Evolutionary conservation across 805 yeast species (phyloP), one percentile per base, ranked within the genome.

Genomic region (Yamadazyma endophytica): DNA sequence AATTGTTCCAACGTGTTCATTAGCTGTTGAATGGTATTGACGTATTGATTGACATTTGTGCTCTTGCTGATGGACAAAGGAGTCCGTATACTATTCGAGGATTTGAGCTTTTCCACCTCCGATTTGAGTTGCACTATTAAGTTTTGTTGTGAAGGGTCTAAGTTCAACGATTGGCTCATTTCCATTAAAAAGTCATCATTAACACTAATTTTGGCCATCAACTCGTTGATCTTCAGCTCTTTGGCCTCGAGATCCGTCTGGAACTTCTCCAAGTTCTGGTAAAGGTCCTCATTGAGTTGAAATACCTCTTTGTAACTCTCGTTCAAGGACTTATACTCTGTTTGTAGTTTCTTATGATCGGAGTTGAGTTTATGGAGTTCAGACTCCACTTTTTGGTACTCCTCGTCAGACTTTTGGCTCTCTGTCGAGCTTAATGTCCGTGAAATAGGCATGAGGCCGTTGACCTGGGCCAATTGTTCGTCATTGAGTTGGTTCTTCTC

Each of bases 281-380:
- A 61, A 29, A 65, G 46, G 29, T 65, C 70, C 30, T 64, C 60
- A 30, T 64, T 61, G 15, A 65, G 46, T 21, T 50, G 46, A 31
- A 44, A 53, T 11, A 64, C 46, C 29, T 64, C 70, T 26, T 58
- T 54, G 28, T 61, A 58, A 26, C 56, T 55, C 15, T 40, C 35
- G 6, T 50, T 46, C 13, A 55, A 39, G 18, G 41, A 43, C 22
- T 42, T 36, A 28, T 42, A 42, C 21, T 51, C 54, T 11, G 17
- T 23, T 32, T 53, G 53, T 21, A 50, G 33, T 14, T 44, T 44
- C 14, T 21, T n/a, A 14, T 26, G 32, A 18, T 43, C 43, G 17
- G 24, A 29, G 15, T 31, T 26, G n/a, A n/a, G n/a, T n/a, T n/a
- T n/a, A n/a, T n/a, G n/a, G n/a, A n/a, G n/a, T n/a, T n/a, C n/a